Base-by-base conservation (phyloP, 495 filamentous ascomycete genomes). In the Lophium mytilinum region DNA sequence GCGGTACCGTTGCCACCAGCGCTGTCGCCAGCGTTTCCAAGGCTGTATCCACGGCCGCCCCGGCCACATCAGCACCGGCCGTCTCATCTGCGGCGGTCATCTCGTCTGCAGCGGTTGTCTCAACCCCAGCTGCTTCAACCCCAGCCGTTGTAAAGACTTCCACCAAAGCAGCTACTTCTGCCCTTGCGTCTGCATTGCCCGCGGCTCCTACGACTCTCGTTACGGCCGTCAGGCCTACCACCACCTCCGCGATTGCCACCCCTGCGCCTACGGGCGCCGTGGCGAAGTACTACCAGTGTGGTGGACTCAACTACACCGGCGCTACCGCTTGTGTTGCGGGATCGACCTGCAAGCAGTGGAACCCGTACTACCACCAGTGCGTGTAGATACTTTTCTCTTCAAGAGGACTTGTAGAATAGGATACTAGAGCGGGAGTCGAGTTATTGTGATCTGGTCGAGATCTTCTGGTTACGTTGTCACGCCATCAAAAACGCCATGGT, bases 351-450 rank as follows among this genome's bases (percentile, higher is more conserved):
- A 50, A 57, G 48, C 24, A 41, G 36, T 41, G 46, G 46, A 66
- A 66, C 42, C 30, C 42, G 18, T 66, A 48, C 33, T 66, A 66
- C 61, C 55, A 43, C 24, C 64, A 66, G 57, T 64, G 64, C 42
- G 15, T 66, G 15, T 63, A 51, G 15, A 37, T 41, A 14, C 2
- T 41, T 41, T 30, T 6, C 3, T 30, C 24, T 30, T 2, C 24
- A 30, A 30, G 6, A 3, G 24, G 3, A 6, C 24, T 6, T 30
- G 24, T 3, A 30, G 6, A 30, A 3, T 30, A 30, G 24, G 24
- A 30, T 30, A 3, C 2, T 30, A 30, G 24, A 30, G 24, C 6
- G 24, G 24, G 24, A 30, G 24, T 30, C 24, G 24, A 30, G 24
- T 6, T 2, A 30, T 30, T 30, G 24, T 6, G 24, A 30, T 30